A percentile compares a stretch with the other conserved stretches of the same genome.
Evolutionary conservation across 139 green algal species (phyloP).

Genomic region (Gonium pectorale): DNA sequence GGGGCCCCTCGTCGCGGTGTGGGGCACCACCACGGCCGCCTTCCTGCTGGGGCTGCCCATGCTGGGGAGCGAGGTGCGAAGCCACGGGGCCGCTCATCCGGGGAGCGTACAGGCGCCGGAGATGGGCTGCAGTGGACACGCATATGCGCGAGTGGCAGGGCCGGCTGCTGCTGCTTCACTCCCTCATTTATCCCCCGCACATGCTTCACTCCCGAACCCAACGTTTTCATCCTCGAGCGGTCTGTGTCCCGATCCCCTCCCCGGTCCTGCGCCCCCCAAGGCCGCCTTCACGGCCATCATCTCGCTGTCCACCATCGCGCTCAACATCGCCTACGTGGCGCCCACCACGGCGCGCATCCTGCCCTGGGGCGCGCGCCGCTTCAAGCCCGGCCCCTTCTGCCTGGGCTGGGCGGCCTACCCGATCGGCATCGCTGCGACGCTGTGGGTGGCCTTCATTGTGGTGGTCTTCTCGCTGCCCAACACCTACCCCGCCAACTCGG

Average conservation of each 20-base stretch:
- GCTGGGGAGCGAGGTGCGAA: slow-evolving; percentile 47
- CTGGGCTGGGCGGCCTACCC: slow-evolving; percentile 58
- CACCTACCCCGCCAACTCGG: slow-evolving; percentile 36
- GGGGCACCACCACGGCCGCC: slow-evolving; percentile 43
- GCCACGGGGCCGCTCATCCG: too few species aligned
- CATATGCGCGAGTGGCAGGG: too few species aligned
- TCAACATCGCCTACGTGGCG: slow-evolving; percentile 58
- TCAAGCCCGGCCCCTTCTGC: slow-evolving; percentile 56
- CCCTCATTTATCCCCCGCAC: too few species aligned
- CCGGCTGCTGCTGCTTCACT: too few species aligned
- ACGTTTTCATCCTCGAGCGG: too few species aligned
- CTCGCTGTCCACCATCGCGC: slow-evolving; percentile 55
- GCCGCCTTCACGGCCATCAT: slow-evolving; percentile 61
- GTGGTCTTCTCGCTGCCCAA: slow-evolving; percentile 63
- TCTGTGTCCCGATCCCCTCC: too few species aligned
- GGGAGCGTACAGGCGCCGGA: too few species aligned
- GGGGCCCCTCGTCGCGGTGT: slow-evolving; percentile 47
- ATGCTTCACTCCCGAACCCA: too few species aligned
- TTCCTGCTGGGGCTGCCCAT: slow-evolving; percentile 58
- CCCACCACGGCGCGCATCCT: slow-evolving; percentile 52
- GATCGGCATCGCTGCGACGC: slow-evolving; percentile 33
- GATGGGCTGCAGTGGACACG: too few species aligned
- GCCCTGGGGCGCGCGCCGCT: slow-evolving; percentile 49
- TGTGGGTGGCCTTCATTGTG: slow-evolving; percentile 48
- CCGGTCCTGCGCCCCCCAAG: background rate